Evolutionary conservation across 2,329 filamentous ascomycete species (phyloP).

Genomic region (Lomentospora prolificans): DNA sequence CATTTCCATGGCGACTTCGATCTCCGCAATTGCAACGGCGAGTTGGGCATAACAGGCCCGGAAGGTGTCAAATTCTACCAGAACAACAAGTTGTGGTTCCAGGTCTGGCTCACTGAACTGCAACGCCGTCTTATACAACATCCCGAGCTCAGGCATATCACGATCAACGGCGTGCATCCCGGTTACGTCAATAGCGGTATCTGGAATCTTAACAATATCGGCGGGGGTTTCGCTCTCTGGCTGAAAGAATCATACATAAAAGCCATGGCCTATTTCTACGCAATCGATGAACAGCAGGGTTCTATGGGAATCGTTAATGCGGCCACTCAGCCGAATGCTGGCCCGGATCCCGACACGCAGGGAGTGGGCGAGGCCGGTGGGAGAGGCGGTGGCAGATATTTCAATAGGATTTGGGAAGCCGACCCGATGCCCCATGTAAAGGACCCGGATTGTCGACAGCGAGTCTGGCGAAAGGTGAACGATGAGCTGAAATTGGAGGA

Average conservation of each 20-base stretch:
- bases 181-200: conserved; percentile 21
- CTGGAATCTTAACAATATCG: conserved; percentile 14
- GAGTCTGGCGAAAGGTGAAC: conserved; percentile 11
- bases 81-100: conserved; percentile 24
- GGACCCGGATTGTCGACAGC: conserved; percentile 7
- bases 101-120: conserved; percentile 22
- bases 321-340: conserved; percentile 8
- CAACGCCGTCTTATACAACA: conserved; percentile 16
- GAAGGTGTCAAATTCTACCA: conserved; percentile 14
- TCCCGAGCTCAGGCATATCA: conserved; percentile 17
- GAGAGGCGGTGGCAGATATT: conserved; percentile 9
- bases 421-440: conserved; percentile 8
- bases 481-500: conserved; percentile 10
- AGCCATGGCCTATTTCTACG: not conserved
- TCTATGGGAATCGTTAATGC: conserved; percentile 10
- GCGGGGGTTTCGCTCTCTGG: not conserved
- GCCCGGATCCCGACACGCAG: conserved; percentile 7
- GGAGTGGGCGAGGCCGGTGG: conserved; percentile 8
- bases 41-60: not conserved
- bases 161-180: conserved; percentile 21
- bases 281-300: conserved; percentile 9
- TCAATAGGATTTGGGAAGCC: conserved; percentile 11
- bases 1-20: conserved; percentile 19
- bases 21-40: conserved; percentile 17
- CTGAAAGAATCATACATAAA: not conserved